These are phyloP conservation scores for Carex arenaria DNA, from an alignment of 202 grass and related monocot genomes.

Conservation along the genomic window DNA sequence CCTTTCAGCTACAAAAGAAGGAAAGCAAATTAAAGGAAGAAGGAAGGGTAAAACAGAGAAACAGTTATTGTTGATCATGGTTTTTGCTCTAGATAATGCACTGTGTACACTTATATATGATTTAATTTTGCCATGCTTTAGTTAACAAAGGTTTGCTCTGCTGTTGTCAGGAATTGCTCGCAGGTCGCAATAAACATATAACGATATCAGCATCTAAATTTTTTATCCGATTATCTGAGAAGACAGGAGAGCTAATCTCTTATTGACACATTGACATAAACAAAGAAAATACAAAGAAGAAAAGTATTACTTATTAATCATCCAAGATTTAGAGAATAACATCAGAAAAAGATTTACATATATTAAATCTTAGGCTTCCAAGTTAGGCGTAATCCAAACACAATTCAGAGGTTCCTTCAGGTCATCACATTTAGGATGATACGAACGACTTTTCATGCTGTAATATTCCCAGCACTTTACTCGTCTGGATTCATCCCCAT, in stretches of 20 bases:
- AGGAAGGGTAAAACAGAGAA: no score
- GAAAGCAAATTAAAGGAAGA: no score
- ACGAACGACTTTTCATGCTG: neutral
- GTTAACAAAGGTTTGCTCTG: no score
- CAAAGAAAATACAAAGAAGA: neutral
- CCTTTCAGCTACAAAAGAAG: no score
- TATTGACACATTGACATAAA: neutral
- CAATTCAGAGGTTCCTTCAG: neutral
- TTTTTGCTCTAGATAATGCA: no score
- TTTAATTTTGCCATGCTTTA: no score
- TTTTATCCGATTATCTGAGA: neutral
- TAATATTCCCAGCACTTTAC: neutral
- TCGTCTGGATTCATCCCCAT: neutral
- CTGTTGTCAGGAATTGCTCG: no score
- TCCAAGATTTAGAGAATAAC: neutral
- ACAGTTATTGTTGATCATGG: no score
- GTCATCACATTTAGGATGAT: neutral
- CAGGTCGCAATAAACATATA: no score
- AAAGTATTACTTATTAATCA: neutral
- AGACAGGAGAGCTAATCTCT: neutral
- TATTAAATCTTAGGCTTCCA: neutral
- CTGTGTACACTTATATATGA: no score
- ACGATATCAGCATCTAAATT: no score
- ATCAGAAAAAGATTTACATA: neutral
- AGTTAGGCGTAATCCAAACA: conserved; percentile 18